Conservation (phyloP, 768 basidiomycete genomes). For the Asterophora lycoperdoides region DNA sequence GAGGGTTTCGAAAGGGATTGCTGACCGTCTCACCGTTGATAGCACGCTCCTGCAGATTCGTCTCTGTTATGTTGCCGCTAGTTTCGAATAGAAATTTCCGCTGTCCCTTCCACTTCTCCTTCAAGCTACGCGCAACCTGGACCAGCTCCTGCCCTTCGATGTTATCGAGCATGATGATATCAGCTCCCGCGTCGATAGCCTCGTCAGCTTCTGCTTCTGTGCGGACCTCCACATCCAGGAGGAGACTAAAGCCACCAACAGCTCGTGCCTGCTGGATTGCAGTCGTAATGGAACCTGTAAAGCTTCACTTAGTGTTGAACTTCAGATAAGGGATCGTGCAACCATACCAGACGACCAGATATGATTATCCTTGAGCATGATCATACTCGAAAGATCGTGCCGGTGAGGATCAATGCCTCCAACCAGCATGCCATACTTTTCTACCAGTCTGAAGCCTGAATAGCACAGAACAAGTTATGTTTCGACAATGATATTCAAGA, state of each 20-base stretch:
- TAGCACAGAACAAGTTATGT: not conserved
- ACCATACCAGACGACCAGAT: constrained; percentile 89
- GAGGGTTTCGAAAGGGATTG: not conserved
- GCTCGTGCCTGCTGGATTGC: constrained; percentile 83
- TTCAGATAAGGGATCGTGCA: constrained; percentile 24
- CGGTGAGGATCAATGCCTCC: constrained; percentile 96
- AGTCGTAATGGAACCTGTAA: constrained; percentile 79
- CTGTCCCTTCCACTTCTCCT: constrained; percentile 74
- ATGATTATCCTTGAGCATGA: constrained; percentile 99
- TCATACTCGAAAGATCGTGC: constrained; percentile 97
- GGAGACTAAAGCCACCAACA: constrained; percentile 87
- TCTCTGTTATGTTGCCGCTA: constrained; percentile 92
- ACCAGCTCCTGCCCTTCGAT: constrained; percentile 75
- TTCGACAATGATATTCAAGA: not conserved
- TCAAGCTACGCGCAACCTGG: constrained; percentile 63
- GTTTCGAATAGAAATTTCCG: constrained; percentile 89
- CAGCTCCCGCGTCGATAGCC: constrained; percentile 94
- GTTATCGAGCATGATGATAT: constrained; percentile 95
- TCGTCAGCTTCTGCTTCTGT: constrained; percentile 90
- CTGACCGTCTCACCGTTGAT: constrained; percentile 62
- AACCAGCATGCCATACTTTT: constrained; percentile 98
- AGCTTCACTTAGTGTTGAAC: not conserved
- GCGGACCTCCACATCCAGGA: constrained; percentile 91
- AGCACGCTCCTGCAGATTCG: constrained; percentile 73
- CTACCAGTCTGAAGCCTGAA: constrained; percentile 87